Evolutionary conservation across 108 stramenopile species (phyloP).

Genomic region (Conticribra weissflogii): DNA sequence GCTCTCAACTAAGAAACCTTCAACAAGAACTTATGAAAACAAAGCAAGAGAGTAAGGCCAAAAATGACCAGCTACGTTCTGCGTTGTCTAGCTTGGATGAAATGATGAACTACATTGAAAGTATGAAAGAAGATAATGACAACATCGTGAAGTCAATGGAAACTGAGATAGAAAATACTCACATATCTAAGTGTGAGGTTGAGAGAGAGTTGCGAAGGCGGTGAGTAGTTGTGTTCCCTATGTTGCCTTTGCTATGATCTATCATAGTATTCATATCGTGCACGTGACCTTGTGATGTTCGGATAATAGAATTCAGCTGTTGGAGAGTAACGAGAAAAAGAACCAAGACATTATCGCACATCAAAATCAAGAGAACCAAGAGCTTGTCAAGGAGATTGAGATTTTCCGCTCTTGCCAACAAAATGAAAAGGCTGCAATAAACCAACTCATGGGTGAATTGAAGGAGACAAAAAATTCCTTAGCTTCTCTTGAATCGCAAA

Average conservation of each 20-base stretch:
- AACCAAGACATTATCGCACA: conserved; percentile 13
- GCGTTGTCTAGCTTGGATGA: conserved; percentile 41
- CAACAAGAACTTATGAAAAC: background rate
- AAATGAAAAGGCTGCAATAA: background rate
- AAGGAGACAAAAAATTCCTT: too few relatives aligned
- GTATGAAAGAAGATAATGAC: conserved; percentile 36
- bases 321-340: conserved; percentile 13
- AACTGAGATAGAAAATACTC: conserved; percentile 17
- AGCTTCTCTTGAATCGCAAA: too few relatives aligned
- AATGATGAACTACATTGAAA: conserved; percentile 48
- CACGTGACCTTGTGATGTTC: too few relatives aligned
- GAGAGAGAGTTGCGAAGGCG: conserved; percentile 12
- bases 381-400: conserved; percentile 7
- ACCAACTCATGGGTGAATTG: background rate
- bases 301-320: conserved; percentile 8
- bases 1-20: background rate
- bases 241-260: too few relatives aligned
- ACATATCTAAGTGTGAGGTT: conserved; percentile 4
- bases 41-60: conserved; percentile 10
- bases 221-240: background rate
- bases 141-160: conserved; percentile 35
- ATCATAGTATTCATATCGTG: too few relatives aligned
- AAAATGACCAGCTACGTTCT: conserved; percentile 30
- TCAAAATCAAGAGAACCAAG: conserved; percentile 13
- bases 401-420: too few relatives aligned